Base-by-base conservation (phyloP, 805 yeast species). In the Tetrapisispora iriomotensis region DNA sequence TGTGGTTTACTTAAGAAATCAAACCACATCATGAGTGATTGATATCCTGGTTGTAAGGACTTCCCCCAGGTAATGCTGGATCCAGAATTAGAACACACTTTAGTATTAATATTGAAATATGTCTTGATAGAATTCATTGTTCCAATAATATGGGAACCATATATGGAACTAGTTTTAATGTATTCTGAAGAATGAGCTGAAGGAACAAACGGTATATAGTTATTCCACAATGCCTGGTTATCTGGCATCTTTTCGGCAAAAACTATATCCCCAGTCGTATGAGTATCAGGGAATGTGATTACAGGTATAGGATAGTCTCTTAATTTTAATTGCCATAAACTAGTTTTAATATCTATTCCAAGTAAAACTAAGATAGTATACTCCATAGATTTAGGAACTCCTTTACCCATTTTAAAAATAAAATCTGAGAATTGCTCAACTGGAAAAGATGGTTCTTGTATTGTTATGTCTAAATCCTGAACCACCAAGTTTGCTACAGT, bases 1-100 rank as follows among this genome's bases (percentile, higher is more conserved):
- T 82, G 82, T 1, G 87, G 83, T 49, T 79, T 79, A 0, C 84
- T 77, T 38, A 79, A 67, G 37, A 69, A 74, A 55, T 79, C 86
- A 52, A 79, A 74, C 59, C 79, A 75, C 32, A 74, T 56, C 77
- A 79, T 74, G 1, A 77, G 72, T 20, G 79, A 70, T 51, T 70
- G 70, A 26, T 77, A 60, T 3, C 78, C 80, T 0, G 84, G 76
- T 45, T 70, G 80, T 34, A 76, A 62, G 0, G 83, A 67, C 41
- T 77, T 74, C 36, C 82, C 73, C 84, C 84, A 79, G 13, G 78
- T 69, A 4, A 79, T 60, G 33, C 68, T 60, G 14, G 80, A 71
- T 3, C 79, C 70, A 15, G 64, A 52, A 1, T 59, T 54, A 0
- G 82, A 69, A 20, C 56, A 56, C 10, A 77, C 67, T 7, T 58